Conservation (phyloP, 306 rosid genomes). For the Lablab purpureus region DNA sequence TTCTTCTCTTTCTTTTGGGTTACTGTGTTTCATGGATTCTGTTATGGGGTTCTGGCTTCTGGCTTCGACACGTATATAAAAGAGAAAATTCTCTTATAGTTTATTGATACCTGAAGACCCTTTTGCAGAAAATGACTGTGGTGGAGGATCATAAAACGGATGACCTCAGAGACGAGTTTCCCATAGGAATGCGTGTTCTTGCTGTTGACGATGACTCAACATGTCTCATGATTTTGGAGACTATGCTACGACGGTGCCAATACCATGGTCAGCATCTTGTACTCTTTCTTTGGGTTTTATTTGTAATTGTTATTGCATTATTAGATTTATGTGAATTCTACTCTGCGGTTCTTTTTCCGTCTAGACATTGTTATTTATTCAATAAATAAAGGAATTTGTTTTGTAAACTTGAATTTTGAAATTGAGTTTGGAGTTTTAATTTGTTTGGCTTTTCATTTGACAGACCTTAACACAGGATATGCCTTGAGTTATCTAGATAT, state of each 20-base stretch:
- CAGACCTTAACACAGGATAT: constrained; percentile 18
- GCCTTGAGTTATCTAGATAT: background rate
- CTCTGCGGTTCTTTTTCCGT: constrained; percentile 7
- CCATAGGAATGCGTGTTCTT: constrained; percentile 92
- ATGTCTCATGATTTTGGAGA: constrained; percentile 77
- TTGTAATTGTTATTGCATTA: background rate
- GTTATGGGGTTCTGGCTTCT: constrained; percentile 43
- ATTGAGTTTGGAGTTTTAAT: background rate
- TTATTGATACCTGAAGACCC: background rate
- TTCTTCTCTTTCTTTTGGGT: background rate
- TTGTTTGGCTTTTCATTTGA: constrained; percentile 16
- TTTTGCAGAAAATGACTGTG: constrained; percentile 56
- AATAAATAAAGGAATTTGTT: background rate
- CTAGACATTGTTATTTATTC: constrained; percentile 2
- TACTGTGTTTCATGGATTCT: constrained; percentile 41
- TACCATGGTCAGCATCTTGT: constrained; percentile 70
- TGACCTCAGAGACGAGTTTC: constrained; percentile 69
- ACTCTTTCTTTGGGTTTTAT: background rate
- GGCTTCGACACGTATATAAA: background rate
- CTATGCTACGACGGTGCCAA: constrained; percentile 77
- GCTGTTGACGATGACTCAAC: constrained; percentile 95
- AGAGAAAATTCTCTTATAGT: background rate
- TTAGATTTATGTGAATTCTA: constrained; percentile 9
- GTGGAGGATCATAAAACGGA: constrained; percentile 49
- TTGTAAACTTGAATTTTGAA: constrained; percentile 3